A percentile compares a stretch with the other conserved stretches of the same genome.
Conservation (phyloP, 805 yeast species). For the Kazachstania viticola region DNA sequence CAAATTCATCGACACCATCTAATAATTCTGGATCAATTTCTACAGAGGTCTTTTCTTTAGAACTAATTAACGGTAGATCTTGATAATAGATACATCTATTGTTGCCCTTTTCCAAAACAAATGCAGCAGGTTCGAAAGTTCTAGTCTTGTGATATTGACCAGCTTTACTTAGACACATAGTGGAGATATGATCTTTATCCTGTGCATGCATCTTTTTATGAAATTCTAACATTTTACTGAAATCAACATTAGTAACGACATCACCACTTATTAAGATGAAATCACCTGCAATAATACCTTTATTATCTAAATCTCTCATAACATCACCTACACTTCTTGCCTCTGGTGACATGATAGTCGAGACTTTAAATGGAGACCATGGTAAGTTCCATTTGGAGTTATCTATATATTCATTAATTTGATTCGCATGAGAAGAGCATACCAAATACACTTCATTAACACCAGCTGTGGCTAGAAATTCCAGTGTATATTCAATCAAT, state of each 20-base stretch:
- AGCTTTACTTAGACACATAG: slow-evolving; percentile 86
- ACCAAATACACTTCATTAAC: slow-evolving; percentile 83
- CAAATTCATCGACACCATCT: slow-evolving; percentile 61
- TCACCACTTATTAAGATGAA: slow-evolving; percentile 88
- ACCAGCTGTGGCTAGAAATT: slow-evolving; percentile 82
- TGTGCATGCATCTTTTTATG: slow-evolving; percentile 59
- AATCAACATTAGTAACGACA: slow-evolving; percentile 84
- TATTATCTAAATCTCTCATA: slow-evolving; percentile 86
- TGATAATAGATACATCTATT: slow-evolving; percentile 78
- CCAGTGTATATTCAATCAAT: slow-evolving; percentile 85
- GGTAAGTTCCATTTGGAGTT: slow-evolving; percentile 55
- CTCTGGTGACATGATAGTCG: slow-evolving; percentile 73
- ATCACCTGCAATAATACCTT: slow-evolving; percentile 84
- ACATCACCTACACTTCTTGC: slow-evolving; percentile 93
- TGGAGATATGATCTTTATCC: slow-evolving; percentile 87
- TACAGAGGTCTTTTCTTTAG: slow-evolving; percentile 38
- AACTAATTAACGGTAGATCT: slow-evolving; percentile 47
- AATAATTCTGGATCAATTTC: slow-evolving; percentile 76
- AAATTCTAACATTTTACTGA: slow-evolving; percentile 55
- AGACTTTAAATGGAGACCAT: slow-evolving; percentile 70
- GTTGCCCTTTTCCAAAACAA: slow-evolving; percentile 63
- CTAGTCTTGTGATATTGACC: slow-evolving; percentile 77
- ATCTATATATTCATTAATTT: slow-evolving; percentile 72
- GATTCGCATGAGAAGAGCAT: slow-evolving; percentile 86
- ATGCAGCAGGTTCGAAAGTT: slow-evolving; percentile 75